Evolutionary conservation across 1,139 yeast species (phyloP).

Genomic region (Kodamaea sp.): DNA sequence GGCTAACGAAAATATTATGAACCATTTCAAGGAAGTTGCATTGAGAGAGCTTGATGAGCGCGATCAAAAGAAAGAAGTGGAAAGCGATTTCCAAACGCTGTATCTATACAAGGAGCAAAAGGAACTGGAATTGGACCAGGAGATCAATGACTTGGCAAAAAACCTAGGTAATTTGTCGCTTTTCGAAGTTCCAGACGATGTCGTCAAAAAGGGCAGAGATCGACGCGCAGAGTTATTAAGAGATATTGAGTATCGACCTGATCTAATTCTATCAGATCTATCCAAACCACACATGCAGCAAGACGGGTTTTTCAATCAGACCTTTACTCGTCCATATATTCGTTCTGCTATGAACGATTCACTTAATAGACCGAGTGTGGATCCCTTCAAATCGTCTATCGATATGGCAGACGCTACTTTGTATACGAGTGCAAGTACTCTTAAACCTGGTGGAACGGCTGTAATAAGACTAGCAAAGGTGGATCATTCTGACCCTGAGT

Average conservation of each 20-base stretch:
- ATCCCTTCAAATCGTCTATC: slow-evolving; percentile 31
- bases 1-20: slow-evolving; percentile 62
- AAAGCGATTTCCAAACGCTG: slow-evolving; percentile 17
- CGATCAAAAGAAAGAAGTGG: slow-evolving; percentile 1
- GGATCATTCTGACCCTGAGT: slow-evolving; percentile 49
- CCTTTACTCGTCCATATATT: slow-evolving; percentile 72
- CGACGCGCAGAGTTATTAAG: slow-evolving; percentile 11
- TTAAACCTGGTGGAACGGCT: slow-evolving; percentile 69
- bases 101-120: slow-evolving; percentile 32
- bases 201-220: slow-evolving; percentile 9
- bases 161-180: slow-evolving; percentile 16
- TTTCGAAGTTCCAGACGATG: slow-evolving; percentile 13
- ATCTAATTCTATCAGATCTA: slow-evolving; percentile 85
- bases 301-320: slow-evolving; percentile 66
- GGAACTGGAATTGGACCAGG: slow-evolving; percentile 20
- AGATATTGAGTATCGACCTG: slow-evolving; percentile 28
- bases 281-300: slow-evolving; percentile 71
- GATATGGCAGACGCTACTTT: slow-evolving; percentile 93
- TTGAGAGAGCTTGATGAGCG: slow-evolving; percentile 14
- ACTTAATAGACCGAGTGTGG: slow-evolving; percentile 26
- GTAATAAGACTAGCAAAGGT: slow-evolving; percentile 77
- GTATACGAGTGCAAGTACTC: slow-evolving; percentile 65
- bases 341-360: slow-evolving; percentile 29
- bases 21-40: slow-evolving; percentile 52
- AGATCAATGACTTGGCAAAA: slow-evolving; percentile 19